A percentile compares a stretch with the other conserved stretches of the same genome.
These are phyloP conservation scores for Xylariomycetidae sp. DNA, from an alignment of 2,329 filamentous ascomycete genomes.

Conservation along the genomic window DNA sequence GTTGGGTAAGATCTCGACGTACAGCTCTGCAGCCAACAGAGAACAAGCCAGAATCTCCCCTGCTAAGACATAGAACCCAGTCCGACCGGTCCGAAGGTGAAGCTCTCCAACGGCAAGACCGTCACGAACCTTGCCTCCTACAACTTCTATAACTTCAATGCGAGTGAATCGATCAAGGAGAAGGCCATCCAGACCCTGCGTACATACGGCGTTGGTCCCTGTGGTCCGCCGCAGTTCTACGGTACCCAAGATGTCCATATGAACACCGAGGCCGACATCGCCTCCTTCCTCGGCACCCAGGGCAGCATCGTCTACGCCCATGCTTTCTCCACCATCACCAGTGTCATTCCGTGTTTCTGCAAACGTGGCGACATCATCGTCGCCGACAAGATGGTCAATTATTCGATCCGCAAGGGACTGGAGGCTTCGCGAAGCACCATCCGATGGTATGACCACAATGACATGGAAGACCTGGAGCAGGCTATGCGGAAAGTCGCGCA, in stretches of 20 bases:
- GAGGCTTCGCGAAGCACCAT: constrained; percentile 90
- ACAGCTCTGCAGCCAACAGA: constrained; percentile 3
- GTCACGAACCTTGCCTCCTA: constrained; percentile 91
- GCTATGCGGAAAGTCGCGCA: constrained; percentile 80
- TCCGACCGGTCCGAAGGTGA: constrained; percentile 83
- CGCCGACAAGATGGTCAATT: constrained; percentile 89
- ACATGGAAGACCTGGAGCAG: constrained; percentile 86
- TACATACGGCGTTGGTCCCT: constrained; percentile 93
- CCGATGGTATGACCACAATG: constrained; percentile 91
- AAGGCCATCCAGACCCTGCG: constrained; percentile 91
- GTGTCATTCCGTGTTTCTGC: constrained; percentile 92
- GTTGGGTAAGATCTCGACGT: constrained; percentile 59
- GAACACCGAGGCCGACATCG: constrained; percentile 92
- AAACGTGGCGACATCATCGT: constrained; percentile 97
- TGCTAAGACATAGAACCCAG: constrained; percentile 36
- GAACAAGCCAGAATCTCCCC: neutral
- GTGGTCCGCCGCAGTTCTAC: constrained; percentile 95
- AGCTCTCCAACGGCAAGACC: constrained; percentile 79
- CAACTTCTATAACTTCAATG: constrained; percentile 97
- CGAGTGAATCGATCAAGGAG: constrained; percentile 87
- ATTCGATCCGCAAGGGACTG: constrained; percentile 86
- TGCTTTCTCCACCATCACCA: constrained; percentile 93
- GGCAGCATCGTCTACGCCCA: constrained; percentile 94
- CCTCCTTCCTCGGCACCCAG: constrained; percentile 78
- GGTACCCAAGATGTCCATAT: constrained; percentile 97